Evolutionary conservation across 495 filamentous ascomycete genomes (phyloP), one percentile per base, ranked within the genome.

Genomic region (Pseudomonodictys pantanalensis): DNA sequence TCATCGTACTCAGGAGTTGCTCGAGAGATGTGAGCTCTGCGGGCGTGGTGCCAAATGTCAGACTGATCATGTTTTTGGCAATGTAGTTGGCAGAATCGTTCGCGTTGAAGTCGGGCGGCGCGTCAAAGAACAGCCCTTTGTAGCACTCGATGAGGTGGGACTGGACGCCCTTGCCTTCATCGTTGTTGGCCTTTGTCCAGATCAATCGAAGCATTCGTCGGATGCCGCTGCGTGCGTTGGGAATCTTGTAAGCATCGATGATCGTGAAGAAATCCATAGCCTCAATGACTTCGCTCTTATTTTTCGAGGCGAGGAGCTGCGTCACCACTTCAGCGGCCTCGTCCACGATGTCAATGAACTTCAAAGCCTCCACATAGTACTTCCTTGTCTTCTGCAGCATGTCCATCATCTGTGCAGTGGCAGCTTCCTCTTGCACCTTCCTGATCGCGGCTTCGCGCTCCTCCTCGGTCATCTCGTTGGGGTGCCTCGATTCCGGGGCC

Each of bases 111-210:
- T 81, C 82, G 47, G 90, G 89, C 0, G 93, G 93, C 1, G 93
- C 92, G 70, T 92, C 88, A 65, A 99, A 97, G 75, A 97, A 99
- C 7, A 99, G 79, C 17, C 88, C 84, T 72, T 88, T 93, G 77
- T 99, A 99, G 69, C 90, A 95, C 62, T 97, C 95, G 58, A 99
- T 96, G 17, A 99, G 81, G 73, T 97, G 95, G 2, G 89, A 88
- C 68, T 97, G 93, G 2, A 99, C 91, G 42, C 93, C 93, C 73
- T 99, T 99, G 54, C 93, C 93, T 78, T 99, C 93, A 68, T 99
- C 93, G 66, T 89, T 96, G 73, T 97, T 97, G 50, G 92, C 93
- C 74, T 99, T 99, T 18, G 95, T 97, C 93, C 93, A 99, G 71
- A 99, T 97, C 38, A 97, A 78, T 38, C 91, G 83, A 39, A 99